phyloP scores from a whole-genome alignment of 2,329 filamentous ascomycete genomes.

The Aspergillus ibericus region DNA sequence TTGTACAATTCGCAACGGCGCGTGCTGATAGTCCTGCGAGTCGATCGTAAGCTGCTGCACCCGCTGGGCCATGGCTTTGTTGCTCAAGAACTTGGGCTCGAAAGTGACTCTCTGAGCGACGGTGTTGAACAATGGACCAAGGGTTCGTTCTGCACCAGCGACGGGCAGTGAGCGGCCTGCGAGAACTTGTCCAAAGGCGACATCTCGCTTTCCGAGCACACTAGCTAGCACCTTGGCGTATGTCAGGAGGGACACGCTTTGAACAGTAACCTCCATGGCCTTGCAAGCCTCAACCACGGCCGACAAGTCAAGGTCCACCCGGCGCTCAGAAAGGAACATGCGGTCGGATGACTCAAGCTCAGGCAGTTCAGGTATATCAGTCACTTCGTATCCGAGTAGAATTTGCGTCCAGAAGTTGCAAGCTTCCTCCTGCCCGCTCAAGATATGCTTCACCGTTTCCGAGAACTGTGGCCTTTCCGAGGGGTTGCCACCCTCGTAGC shows the following conservation, averaged over 20 bases:
- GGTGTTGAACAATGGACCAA: constrained; percentile 59
- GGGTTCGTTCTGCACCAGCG: constrained; percentile 47
- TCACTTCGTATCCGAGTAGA: constrained; percentile 22
- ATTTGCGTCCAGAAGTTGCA: constrained; percentile 25
- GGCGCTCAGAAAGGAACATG: constrained; percentile 22
- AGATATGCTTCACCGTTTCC: constrained; percentile 55
- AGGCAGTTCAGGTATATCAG: constrained; percentile 22
- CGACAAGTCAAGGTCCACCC: constrained; percentile 19
- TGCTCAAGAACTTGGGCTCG: constrained; percentile 39
- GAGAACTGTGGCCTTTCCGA: constrained; percentile 30
- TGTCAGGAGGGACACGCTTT: constrained; percentile 30
- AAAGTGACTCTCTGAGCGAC: constrained; percentile 47
- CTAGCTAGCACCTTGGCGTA: constrained; percentile 32
- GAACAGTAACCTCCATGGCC: constrained; percentile 30
- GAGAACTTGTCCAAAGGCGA: constrained; percentile 52
- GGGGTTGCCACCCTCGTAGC: constrained; percentile 53
- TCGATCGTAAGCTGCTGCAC: constrained; percentile 49
- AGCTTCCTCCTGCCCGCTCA: constrained; percentile 50
- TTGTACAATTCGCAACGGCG: constrained; percentile 50
- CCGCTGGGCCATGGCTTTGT: constrained; percentile 38
- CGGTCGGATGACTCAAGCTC: constrained; percentile 4
- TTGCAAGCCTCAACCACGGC: constrained; percentile 23
- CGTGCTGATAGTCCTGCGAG: constrained; percentile 52
- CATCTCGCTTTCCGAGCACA: constrained; percentile 31
- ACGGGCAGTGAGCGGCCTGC: constrained; percentile 53